A percentile compares a stretch with the other conserved stretches of the same genome.
phyloP scores from a whole-genome alignment of 169 alveolate genomes.

The Ophryocystis elektroscirrha region DNA sequence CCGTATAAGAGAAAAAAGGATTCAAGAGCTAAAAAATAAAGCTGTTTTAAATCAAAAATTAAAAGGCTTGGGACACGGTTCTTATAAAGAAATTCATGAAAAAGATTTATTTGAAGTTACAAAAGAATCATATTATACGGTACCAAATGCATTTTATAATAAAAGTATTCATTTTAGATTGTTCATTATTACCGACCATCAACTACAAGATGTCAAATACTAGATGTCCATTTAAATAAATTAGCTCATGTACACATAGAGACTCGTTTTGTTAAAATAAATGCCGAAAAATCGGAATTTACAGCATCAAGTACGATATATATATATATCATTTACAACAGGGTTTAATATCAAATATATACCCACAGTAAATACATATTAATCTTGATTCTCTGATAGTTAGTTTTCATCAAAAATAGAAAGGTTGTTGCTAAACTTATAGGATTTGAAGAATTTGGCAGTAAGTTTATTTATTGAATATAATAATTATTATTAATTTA shows the following conservation, averaged over 20 bases:
- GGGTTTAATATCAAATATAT: too few species aligned
- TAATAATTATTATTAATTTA: too few species aligned
- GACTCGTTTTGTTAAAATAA: constrained; percentile 37
- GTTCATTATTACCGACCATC: constrained; percentile 39
- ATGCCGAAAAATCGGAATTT: constrained; percentile 44
- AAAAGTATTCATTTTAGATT: constrained; percentile 7
- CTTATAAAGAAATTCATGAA: constrained; percentile 1
- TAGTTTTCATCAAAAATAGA: background rate
- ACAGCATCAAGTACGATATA: too few species aligned
- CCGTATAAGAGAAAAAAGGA: background rate
- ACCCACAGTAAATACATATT: background rate
- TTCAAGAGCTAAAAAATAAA: background rate
- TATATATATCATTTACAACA: too few species aligned
- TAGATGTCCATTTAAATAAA: constrained; percentile 30
- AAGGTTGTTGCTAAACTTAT: too few species aligned
- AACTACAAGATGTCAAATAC: constrained; percentile 37
- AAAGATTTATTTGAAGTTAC: constrained; percentile 4
- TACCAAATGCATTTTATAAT: background rate
- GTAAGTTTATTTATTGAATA: too few species aligned
- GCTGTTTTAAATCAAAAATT: background rate
- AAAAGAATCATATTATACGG: background rate
- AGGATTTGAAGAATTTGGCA: too few species aligned
- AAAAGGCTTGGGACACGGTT: constrained; percentile 1
- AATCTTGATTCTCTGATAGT: background rate
- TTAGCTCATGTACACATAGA: constrained; percentile 29